phyloP scores from a whole-genome alignment of 805 yeast genomes.

The Saccharomycopsis microspora region DNA sequence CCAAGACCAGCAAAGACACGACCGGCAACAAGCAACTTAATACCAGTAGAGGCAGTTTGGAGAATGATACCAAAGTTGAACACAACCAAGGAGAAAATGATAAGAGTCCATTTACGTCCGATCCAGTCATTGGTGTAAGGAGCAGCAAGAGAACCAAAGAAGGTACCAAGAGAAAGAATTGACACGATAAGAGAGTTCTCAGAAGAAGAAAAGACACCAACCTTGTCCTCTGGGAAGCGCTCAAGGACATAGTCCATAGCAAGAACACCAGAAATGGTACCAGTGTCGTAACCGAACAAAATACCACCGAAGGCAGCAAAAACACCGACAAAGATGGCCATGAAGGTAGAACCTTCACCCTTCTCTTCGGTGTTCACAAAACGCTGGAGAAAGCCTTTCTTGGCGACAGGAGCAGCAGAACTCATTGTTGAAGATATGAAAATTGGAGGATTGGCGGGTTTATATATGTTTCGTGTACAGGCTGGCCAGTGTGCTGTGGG shows the following conservation, averaged over 20 bases:
- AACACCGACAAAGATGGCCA: conserved; percentile 41
- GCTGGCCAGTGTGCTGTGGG: too few species aligned
- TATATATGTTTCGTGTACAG: too few species aligned
- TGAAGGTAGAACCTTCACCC: conserved; percentile 18
- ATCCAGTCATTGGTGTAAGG: conserved; percentile 43
- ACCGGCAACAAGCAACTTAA: conserved; percentile 49
- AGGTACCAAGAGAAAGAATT: conserved; percentile 64
- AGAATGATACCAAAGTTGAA: conserved; percentile 44
- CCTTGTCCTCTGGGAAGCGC: conserved; percentile 29
- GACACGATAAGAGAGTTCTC: conserved; percentile 54
- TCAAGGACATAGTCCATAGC: conserved; percentile 47
- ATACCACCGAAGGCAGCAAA: conserved; percentile 66
- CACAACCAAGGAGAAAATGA: conserved; percentile 31
- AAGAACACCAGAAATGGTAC: conserved; percentile 53
- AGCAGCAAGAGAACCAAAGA: conserved; percentile 52
- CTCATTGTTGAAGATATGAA: not conserved
- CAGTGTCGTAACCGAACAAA: conserved; percentile 60
- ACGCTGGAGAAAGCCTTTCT: not conserved
- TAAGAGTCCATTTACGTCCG: conserved; percentile 44
- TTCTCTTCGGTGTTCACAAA: conserved; percentile 15
- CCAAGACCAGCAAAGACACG: conserved; percentile 61
- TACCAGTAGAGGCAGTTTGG: conserved; percentile 34
- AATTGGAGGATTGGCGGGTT: too few species aligned
- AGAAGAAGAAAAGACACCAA: conserved; percentile 28
- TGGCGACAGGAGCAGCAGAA: not conserved